A percentile compares a stretch with the other conserved stretches of the same genome.
These are phyloP conservation scores for Leonotis leonurus DNA, from an alignment of 257 asterid genomes.

Conservation along the genomic window DNA sequence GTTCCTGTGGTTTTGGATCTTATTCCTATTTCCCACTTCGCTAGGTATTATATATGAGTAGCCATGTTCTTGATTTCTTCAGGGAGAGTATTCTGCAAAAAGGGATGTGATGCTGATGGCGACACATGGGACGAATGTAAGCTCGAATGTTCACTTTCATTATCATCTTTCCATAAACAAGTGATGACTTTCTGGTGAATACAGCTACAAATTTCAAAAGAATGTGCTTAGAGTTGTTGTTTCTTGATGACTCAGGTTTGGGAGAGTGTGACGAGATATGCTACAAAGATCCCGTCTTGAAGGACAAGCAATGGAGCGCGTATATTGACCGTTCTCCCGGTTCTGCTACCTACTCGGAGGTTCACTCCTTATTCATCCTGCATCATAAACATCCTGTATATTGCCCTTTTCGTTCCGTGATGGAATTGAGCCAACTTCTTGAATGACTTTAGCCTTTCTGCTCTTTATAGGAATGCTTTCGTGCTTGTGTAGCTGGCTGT, in stretches of 20 bases:
- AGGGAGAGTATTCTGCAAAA: constrained; percentile 96
- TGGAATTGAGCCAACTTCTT: no score
- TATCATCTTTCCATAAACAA: constrained; percentile 3
- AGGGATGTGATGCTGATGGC: constrained; percentile 82
- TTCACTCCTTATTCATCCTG: constrained; percentile 15
- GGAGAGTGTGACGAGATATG: constrained; percentile 83
- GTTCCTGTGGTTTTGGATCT: no score
- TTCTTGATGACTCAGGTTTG: no score
- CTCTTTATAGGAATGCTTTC: constrained; percentile 54
- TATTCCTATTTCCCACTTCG: no score
- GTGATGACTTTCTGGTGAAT: no score
- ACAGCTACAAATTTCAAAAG: no score
- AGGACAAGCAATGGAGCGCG: constrained; percentile 90
- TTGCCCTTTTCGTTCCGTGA: no score
- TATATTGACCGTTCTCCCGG: constrained; percentile 98
- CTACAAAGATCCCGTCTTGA: constrained; percentile 86
- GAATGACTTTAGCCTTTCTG: no score
- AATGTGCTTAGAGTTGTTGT: no score
- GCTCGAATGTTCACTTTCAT: constrained; percentile 25
- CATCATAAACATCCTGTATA: no score
- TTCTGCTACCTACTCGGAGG: constrained; percentile 67
- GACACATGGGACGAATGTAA: constrained; percentile 84
- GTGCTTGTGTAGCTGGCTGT: constrained; percentile 73
- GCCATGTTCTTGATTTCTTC: constrained; percentile 13
- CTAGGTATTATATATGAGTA: no score